Evolutionary conservation across 805 yeast genomes (phyloP).

Genomic region (Candida ovalis): DNA sequence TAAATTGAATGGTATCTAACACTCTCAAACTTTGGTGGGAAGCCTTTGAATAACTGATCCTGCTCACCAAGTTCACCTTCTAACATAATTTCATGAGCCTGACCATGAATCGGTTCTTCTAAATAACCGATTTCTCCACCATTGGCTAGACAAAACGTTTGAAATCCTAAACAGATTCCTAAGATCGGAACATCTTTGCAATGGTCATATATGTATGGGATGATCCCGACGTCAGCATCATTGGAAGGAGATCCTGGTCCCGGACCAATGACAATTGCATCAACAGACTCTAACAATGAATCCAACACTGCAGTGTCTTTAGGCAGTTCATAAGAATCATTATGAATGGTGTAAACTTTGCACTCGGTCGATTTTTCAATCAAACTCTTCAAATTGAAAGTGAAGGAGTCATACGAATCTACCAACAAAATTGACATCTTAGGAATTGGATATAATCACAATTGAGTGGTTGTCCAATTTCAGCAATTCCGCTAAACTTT

Average conservation of each 20-base stretch:
- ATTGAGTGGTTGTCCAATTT: no score
- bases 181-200: constrained; percentile 57
- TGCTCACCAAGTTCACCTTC: constrained; percentile 10
- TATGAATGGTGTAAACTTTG: constrained; percentile 55
- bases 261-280: constrained; percentile 86
- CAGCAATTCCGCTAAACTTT: no score
- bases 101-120: constrained; percentile 76
- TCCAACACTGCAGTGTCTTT: constrained; percentile 34
- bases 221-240: constrained; percentile 66
- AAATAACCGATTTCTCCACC: constrained; percentile 57
- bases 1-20: constrained; percentile 89
- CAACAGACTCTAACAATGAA: constrained; percentile 48
- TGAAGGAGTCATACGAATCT: constrained; percentile 95
- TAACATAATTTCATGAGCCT: constrained; percentile 49
- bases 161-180: constrained; percentile 94
- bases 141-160: constrained; percentile 59
- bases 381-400: constrained; percentile 70
- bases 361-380: constrained; percentile 49
- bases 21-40: constrained; percentile 49
- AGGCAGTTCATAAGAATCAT: constrained; percentile 46
- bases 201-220: constrained; percentile 48
- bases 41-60: constrained; percentile 37
- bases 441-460: no score
- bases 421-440: constrained; percentile 58
- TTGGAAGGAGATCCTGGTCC: constrained; percentile 91